Percentiles rank a stretch among this genome's conserved stretches.
Conservation (phyloP, 1,139 yeast genomes). For the Blastobotrys petasosporus region DNA sequence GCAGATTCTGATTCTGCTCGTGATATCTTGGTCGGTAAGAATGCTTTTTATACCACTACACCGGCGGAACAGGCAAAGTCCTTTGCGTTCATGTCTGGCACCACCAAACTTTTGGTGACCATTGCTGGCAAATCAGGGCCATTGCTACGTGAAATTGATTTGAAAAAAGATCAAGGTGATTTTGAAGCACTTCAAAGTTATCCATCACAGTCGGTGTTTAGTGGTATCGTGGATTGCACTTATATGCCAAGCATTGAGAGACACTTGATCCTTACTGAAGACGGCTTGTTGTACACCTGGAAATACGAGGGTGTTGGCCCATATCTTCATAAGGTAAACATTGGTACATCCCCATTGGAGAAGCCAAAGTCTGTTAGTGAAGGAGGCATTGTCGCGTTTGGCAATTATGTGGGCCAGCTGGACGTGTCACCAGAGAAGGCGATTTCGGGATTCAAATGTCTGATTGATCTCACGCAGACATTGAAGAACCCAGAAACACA, state of each 20-base stretch:
- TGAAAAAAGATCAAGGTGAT: too few species aligned
- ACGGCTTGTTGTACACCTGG: conserved; percentile 11
- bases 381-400: conserved; percentile 8
- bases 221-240: conserved; percentile 6
- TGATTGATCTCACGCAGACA: conserved; percentile 5
- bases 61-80: too few species aligned
- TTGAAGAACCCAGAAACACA: not conserved
- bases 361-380: conserved; percentile 1
- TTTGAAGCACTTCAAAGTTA: too few species aligned
- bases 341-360: too few species aligned
- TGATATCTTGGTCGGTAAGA: too few species aligned
- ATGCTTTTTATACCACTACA: too few species aligned
- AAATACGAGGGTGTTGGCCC: conserved; percentile 7
- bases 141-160: not conserved
- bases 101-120: conserved; percentile 6
- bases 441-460: conserved; percentile 1
- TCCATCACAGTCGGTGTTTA: conserved; percentile 9
- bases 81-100: not conserved
- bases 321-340: not conserved
- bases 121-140: conserved; percentile 1
- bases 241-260: conserved; percentile 1
- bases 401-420: conserved; percentile 7
- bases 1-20: too few species aligned
- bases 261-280: conserved; percentile 6
- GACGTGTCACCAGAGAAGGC: not conserved